Conservation (phyloP, 2,329 filamentous ascomycete genomes). For the Xylaria sp. region DNA sequence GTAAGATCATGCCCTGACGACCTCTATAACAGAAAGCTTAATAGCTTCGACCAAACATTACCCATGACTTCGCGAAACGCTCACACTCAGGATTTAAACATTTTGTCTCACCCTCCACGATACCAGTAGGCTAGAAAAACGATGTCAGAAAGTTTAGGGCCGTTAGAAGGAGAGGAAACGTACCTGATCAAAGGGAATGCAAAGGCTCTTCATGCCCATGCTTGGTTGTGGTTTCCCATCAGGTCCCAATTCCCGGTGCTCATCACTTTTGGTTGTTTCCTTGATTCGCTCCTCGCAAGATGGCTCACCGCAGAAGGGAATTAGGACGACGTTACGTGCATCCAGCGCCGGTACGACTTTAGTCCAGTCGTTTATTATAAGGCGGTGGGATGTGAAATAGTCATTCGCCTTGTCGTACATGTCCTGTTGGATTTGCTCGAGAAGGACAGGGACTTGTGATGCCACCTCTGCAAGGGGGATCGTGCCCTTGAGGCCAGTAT, state of each 20-base stretch:
- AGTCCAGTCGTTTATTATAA: constrained; percentile 86
- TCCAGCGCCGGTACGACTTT: constrained; percentile 92
- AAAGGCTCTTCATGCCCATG: constrained; percentile 77
- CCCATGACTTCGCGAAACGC: constrained; percentile 81
- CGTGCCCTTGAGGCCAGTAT: constrained; percentile 84
- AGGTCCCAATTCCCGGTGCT: constrained; percentile 62
- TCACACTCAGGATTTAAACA: constrained; percentile 91
- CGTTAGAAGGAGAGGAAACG: constrained; percentile 4
- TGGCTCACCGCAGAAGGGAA: constrained; percentile 84
- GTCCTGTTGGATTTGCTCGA: constrained; percentile 90
- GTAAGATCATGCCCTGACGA: not conserved
- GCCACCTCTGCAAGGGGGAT: constrained; percentile 80
- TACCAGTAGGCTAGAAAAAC: constrained; percentile 76
- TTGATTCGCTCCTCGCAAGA: constrained; percentile 96
- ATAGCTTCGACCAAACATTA: constrained; percentile 87
- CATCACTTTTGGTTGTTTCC: constrained; percentile 84
- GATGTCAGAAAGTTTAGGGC: constrained; percentile 70
- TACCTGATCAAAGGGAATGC: constrained; percentile 79
- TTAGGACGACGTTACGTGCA: constrained; percentile 89
- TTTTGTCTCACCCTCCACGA: constrained; percentile 84
- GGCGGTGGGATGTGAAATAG: constrained; percentile 82
- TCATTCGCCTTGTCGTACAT: constrained; percentile 81
- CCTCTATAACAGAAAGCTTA: constrained; percentile 48
- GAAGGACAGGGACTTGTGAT: constrained; percentile 79
- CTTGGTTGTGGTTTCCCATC: constrained; percentile 65